phyloP scores from a whole-genome alignment of 2,329 filamentous ascomycete genomes.

The Pseudogymnoascus sp. region DNA sequence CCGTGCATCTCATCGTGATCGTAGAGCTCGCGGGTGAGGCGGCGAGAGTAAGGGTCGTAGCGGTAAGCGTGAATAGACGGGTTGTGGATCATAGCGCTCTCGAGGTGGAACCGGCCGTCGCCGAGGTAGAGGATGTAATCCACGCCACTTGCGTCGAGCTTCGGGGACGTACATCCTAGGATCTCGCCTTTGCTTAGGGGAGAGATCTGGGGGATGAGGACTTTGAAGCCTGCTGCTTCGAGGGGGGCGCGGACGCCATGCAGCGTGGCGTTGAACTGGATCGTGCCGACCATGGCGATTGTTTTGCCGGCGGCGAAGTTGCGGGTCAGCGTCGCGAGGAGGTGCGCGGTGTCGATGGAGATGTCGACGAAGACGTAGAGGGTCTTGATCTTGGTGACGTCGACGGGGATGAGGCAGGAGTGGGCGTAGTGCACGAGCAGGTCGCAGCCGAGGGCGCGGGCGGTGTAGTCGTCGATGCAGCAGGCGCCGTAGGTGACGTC shows the following conservation, averaged over 20 bases:
- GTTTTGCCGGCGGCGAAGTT: constrained; percentile 83
- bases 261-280: constrained; percentile 96
- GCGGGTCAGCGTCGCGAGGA: constrained; percentile 77
- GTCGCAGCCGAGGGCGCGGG: constrained; percentile 86
- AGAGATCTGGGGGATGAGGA: constrained; percentile 85
- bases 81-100: constrained; percentile 99
- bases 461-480: constrained; percentile 98
- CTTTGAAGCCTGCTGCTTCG: constrained; percentile 74
- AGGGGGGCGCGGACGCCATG: constrained; percentile 74
- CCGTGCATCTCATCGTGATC: constrained; percentile 85
- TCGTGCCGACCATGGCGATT: constrained; percentile 89
- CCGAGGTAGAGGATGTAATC: constrained; percentile 84
- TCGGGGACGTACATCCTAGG: constrained; percentile 89
- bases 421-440: constrained; percentile 95
- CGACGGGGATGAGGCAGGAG: constrained; percentile 91
- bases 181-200: constrained; percentile 94
- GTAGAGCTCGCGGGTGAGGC: constrained; percentile 85
- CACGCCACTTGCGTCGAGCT: constrained; percentile 51
- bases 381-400: constrained; percentile 93
- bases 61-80: constrained; percentile 83
- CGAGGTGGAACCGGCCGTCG: constrained; percentile 90
- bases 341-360: constrained; percentile 82
- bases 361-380: constrained; percentile 98
- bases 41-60: constrained; percentile 93
- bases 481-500: constrained; percentile 98